Evolutionary conservation across 2,329 filamentous ascomycete species (phyloP).

Genomic region (Claviceps humidiphila): DNA sequence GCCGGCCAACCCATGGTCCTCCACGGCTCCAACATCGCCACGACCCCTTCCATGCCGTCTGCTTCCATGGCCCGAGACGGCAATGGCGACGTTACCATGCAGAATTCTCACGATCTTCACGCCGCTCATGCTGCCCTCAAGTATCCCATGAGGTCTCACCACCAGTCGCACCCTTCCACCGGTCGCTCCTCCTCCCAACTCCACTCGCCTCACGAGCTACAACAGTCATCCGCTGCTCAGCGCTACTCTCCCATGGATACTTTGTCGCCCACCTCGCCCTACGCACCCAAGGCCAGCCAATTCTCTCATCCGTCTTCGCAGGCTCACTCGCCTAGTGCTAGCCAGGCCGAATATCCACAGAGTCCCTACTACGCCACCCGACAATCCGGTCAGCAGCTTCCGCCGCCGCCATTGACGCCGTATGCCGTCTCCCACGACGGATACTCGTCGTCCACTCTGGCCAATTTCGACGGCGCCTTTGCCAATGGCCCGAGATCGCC

Average conservation of each 20-base stretch:
- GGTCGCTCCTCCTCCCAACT: constrained; percentile 44
- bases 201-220: constrained; percentile 50
- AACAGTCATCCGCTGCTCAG: constrained; percentile 64
- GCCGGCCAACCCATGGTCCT: constrained; percentile 16
- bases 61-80: constrained; percentile 50
- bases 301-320: constrained; percentile 37
- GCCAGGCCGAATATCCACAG: constrained; percentile 47
- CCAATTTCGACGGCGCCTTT: constrained; percentile 57
- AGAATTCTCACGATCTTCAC: constrained; percentile 72
- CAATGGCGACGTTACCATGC: constrained; percentile 72
- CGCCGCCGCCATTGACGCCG: constrained; percentile 61
- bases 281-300: constrained; percentile 51
- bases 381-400: constrained; percentile 33
- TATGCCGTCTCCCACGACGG: constrained; percentile 56
- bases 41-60: constrained; percentile 35
- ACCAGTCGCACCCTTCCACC: constrained; percentile 56
- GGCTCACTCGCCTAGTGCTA: constrained; percentile 63
- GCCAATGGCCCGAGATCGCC: constrained; percentile 44
- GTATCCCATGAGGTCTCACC: constrained; percentile 67
- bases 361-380: constrained; percentile 44
- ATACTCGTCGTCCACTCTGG: constrained; percentile 60
- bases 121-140: constrained; percentile 74
- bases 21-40: constrained; percentile 36
- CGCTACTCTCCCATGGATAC: constrained; percentile 95
- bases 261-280: constrained; percentile 67